Conservation (phyloP, 2,329 filamentous ascomycete species). For the Dactylella cylindrospora region DNA sequence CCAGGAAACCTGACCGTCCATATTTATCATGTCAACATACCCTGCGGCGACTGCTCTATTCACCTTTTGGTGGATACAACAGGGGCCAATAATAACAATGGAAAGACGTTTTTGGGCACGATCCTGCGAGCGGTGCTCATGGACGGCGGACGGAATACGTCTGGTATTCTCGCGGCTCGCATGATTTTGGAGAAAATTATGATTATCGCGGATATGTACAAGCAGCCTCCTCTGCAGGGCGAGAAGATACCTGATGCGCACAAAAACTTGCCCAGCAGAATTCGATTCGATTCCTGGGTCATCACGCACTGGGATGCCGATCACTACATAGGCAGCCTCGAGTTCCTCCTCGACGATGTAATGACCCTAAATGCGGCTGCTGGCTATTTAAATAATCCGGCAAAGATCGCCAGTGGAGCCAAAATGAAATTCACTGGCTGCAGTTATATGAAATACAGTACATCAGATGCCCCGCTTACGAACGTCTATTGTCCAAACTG, state of each 20-base stretch:
- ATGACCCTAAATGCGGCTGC: no score
- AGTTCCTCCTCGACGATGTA: no score
- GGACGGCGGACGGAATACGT: conserved; percentile 34
- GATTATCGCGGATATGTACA: not conserved
- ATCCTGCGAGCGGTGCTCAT: conserved; percentile 20
- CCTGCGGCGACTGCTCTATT: conserved; percentile 28
- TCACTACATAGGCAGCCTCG: conserved; percentile 25
- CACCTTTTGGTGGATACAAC: conserved; percentile 18
- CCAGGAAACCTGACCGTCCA: not conserved
- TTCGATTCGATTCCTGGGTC: conserved; percentile 22
- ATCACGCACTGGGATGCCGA: conserved; percentile 43
- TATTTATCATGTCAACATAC: conserved; percentile 27
- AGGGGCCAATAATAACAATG: not conserved
- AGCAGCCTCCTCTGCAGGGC: not conserved
- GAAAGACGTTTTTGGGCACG: not conserved
- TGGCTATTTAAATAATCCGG: not conserved
- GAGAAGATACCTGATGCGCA: no score
- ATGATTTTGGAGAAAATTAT: not conserved
- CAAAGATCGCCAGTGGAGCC: not conserved
- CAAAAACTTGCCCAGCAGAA: no score
- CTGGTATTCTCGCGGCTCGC: no score
- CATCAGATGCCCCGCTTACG: no score
- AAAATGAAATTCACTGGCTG: no score
- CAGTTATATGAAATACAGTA: no score
- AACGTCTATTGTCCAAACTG: no score